These are phyloP conservation scores for Epithemia pelagica DNA, from an alignment of 108 stramenopile species.

Conservation along the genomic window DNA sequence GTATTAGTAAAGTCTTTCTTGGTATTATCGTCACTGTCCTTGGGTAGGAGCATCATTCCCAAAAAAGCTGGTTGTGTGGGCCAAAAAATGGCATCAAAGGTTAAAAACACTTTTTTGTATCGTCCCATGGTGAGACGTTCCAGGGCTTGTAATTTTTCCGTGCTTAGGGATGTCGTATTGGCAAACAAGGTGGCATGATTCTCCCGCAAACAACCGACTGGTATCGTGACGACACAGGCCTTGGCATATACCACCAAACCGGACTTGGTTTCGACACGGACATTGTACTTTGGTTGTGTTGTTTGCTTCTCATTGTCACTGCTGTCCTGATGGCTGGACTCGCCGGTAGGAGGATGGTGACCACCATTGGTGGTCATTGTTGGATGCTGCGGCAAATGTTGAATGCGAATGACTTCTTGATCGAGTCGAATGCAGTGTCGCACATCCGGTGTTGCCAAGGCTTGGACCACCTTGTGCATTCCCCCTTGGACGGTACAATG, in stretches of 20 bases:
- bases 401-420: constrained; percentile 15
- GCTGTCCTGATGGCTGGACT: no score
- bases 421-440: constrained; percentile 7
- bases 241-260: constrained; percentile 30
- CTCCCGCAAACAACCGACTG: constrained; percentile 37
- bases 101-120: constrained; percentile 59
- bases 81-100: constrained; percentile 55
- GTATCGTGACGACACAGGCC: constrained; percentile 41
- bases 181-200: constrained; percentile 2
- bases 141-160: constrained; percentile 40
- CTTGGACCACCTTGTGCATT: constrained; percentile 35
- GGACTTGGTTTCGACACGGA: constrained; percentile 22
- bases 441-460: constrained; percentile 12
- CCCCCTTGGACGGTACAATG: constrained; percentile 45
- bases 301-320: background rate
- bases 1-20: constrained; percentile 1
- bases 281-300: background rate
- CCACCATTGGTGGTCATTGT: no score
- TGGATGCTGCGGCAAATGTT: background rate
- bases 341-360: no score
- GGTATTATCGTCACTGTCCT: background rate
- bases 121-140: constrained; percentile 22
- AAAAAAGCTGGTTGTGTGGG: constrained; percentile 32
- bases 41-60: constrained; percentile 25
- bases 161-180: constrained; percentile 26